Base-by-base conservation (phyloP, 140 eudicot species). In the Anethum foeniculum region DNA sequence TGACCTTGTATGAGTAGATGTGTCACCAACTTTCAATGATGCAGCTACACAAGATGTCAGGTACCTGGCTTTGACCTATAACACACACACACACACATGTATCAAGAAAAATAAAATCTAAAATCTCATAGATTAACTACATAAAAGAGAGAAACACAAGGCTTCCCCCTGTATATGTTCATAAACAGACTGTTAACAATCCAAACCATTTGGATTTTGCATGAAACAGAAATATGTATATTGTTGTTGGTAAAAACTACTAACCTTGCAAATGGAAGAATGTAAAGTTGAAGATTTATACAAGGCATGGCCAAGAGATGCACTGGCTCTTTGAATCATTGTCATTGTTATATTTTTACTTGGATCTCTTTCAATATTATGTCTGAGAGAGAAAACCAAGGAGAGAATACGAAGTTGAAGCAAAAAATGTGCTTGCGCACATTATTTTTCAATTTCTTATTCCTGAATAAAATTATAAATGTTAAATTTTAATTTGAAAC, bases 1-100 rank as follows among this genome's bases (percentile, higher is more conserved):
- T 28, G 62, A 48, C 83, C 83, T 23, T 43, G 34, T 16, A 34
- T 10, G 73, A 67, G 62, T 34, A 15, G 78, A 77, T 58, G 77
- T 47, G 73, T 77, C 83, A 72, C 14, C 82, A 18, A 21, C 73
- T 67, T 72, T 75, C 6, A 81, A 39, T 38, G 88, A 79, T 34
- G 85, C 69, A 32, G 81, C 88, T 79, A 80, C 78, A 43, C 14
- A 65, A 60, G 81, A 71, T 11, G 69, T 68, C 7, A 39, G 30
- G 67, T 79, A 5, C 32, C 74, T 52, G 74, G 44, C 80, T 81
- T 34, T 71, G 36, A 72, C 47, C 88, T 85, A 27, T 60, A 0
- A 44, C 12, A 44, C 48, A 44, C 10, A 48, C 52, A 49, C 56
- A 49, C 21, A 48, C 52, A 49, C 56, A 49, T 6, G 56, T 15